Base-by-base conservation (phyloP, 768 basidiomycete genomes). In the Tephrocybe sp. region DNA sequence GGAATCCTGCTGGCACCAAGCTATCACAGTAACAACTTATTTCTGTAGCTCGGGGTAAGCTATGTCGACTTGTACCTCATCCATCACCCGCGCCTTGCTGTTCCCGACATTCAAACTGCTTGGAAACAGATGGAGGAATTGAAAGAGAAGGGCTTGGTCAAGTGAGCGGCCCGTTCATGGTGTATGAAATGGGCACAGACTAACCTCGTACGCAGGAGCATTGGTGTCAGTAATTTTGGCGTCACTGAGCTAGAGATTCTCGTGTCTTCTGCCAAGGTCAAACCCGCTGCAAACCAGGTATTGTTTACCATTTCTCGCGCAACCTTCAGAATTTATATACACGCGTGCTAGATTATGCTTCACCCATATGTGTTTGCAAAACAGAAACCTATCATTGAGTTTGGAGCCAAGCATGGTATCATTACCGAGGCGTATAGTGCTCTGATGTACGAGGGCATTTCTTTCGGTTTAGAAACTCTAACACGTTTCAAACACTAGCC, bases 1-100 rank as follows among this genome's bases (percentile, higher is more conserved):
- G 7, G 26, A 9, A 38, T 30, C 11, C 8, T 3, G 28, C 3
- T 24, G 3, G 14, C 37, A 18, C 5, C 3, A 25, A 18, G 11
- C 28, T 20, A 21, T 20, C 24, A 12, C 18, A 15, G 33, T 34
- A 6, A 14, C 5, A 14, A 21, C 21, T 20, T 14, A 32, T 14
- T 17, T 15, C 36, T 28, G 18, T 20, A 88, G 86, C 74, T 88
- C 18, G 85, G 82, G 0, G 70, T 89, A 4, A 60, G 72, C 1
- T 85, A 84, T 56, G 77, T 89, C 11, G 86, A 91, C 64, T 64
- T 89, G 33, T 90, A 90, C 65, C 77, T 89, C 36, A 83, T 89
- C 41, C 86, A 89, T 63, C 58, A 65, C 48, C 85, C 85, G 6
- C 59, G 70, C 3, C 65, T 81, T 17, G 82, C 79, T 8, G 57